Evolutionary conservation across 2,329 filamentous ascomycete genomes (phyloP), one percentile per base, ranked within the genome.

Genomic region (Pseudocercospora fijiensis): DNA sequence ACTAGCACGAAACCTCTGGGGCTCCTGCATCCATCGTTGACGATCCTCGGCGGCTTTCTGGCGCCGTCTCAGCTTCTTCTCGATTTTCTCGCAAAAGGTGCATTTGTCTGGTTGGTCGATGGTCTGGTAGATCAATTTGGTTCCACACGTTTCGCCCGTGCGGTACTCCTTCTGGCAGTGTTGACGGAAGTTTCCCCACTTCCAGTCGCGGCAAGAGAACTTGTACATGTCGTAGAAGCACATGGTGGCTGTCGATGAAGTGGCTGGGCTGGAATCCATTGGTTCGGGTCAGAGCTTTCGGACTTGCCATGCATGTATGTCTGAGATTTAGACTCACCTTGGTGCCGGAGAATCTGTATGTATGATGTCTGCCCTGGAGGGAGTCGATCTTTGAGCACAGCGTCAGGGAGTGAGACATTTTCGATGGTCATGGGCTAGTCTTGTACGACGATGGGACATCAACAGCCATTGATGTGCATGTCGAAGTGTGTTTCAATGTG

Each of bases 161-260:
- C 94, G 90, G 81, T 96, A 96, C 78, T 97, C 94, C 79, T 92
- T 92, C 78, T 90, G 89, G 84, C 94, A 98, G 77, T 96, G 93
- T 78, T 93, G 86, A 70, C 90, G 88, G 82, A 97, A 97, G 80
- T 89, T 90, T 70, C 91, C 90, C 93, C 93, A 98, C 79, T 92
- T 92, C 89, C 90, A 96, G 84, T 92, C 94, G 74, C 90, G 90
- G 81, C 94, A 98, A 63, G 79, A 79, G 85, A 90, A 96, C 72
- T 87, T 85, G 77, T 89, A 92, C 79, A 94, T 90, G 74, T 97
- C 92, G 83, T 93, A 98, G 84, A 95, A 97, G 82, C 94, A 97
- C 94, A 98, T 96, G 58, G 60, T 74, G 52, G 49, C 51, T 58
- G 22, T 61, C 20, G 45, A 20, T 33, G 43, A 20, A 18, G 43